Percentiles rank a stretch among this genome's conserved stretches.
These are phyloP conservation scores for Heritiera littoralis DNA, from an alignment of 345 rosid species.

Conservation along the genomic window DNA sequence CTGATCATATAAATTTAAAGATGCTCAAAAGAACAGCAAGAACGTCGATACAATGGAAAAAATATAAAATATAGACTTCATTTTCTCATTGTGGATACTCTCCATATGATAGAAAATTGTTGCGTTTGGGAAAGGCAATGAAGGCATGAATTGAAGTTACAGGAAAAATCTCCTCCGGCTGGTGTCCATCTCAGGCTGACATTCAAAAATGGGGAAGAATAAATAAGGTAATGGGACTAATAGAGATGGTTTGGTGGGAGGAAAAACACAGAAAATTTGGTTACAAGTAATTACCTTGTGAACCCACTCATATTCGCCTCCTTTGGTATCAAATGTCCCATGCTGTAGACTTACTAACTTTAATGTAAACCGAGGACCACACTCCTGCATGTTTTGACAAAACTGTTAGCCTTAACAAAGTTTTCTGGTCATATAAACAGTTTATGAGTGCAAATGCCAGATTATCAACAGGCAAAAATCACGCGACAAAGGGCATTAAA, in stretches of 20 bases:
- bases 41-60: not conserved
- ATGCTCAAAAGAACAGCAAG: not conserved
- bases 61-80: not conserved
- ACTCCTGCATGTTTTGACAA: conserved; percentile 51
- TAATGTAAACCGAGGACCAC: conserved; percentile 87
- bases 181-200: conserved; percentile 92
- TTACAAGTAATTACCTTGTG: conserved; percentile 63
- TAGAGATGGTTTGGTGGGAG: not conserved
- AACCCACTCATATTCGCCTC: conserved; percentile 95
- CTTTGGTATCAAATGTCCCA: conserved; percentile 85
- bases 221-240: not conserved
- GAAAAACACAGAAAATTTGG: conserved; percentile 11
- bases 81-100: not conserved
- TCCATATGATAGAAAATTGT: conserved; percentile 7
- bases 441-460: not conserved
- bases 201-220: conserved; percentile 15
- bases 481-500: not conserved
- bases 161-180: conserved; percentile 96
- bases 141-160: conserved; percentile 31
- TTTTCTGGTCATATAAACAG: not conserved
- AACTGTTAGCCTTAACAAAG: not conserved
- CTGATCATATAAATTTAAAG: not conserved
- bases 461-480: not conserved
- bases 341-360: conserved; percentile 80
- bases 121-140: not conserved